Conservation (phyloP, 805 yeast species). For the Wickerhamomyces ciferrii region DNA sequence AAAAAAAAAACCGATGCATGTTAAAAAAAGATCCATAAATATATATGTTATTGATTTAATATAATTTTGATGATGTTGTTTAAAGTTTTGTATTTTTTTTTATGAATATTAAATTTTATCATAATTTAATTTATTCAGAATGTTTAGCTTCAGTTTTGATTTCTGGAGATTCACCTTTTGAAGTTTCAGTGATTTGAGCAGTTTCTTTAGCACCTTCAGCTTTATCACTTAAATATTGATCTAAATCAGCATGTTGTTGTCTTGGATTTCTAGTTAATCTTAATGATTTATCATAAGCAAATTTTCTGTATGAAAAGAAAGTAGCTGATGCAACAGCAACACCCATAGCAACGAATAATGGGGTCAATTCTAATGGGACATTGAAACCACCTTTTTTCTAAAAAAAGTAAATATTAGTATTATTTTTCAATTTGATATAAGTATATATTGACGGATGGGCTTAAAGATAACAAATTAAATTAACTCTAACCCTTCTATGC, state of each 20-base stretch:
- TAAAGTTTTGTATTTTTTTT: too few species aligned
- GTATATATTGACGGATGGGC: too few species aligned
- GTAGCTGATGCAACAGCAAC: slow-evolving; percentile 45
- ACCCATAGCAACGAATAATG: slow-evolving; percentile 52
- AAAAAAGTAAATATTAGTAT: slow-evolving; percentile 10
- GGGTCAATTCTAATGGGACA: slow-evolving; percentile 53
- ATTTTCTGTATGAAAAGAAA: slow-evolving; percentile 47
- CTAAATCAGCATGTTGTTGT: slow-evolving; percentile 14
- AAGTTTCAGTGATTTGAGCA: not conserved
- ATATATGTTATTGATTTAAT: too few species aligned
- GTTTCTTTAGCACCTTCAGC: not conserved
- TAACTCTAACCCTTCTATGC: too few species aligned
- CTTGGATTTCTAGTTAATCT: slow-evolving; percentile 48
- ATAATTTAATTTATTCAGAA: not conserved
- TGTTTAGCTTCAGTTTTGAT: not conserved
- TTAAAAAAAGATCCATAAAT: not conserved
- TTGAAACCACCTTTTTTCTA: slow-evolving; percentile 31
- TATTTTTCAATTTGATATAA: too few species aligned
- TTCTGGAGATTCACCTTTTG: not conserved
- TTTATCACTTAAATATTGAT: slow-evolving; percentile 12
- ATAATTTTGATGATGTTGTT: too few species aligned
- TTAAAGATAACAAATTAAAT: too few species aligned
- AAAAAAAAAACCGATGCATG: not conserved
- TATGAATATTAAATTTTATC: not conserved
- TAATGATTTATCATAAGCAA: slow-evolving; percentile 41